Conservation (phyloP, 2,329 filamentous ascomycete genomes). For the Xylaria sp. region DNA sequence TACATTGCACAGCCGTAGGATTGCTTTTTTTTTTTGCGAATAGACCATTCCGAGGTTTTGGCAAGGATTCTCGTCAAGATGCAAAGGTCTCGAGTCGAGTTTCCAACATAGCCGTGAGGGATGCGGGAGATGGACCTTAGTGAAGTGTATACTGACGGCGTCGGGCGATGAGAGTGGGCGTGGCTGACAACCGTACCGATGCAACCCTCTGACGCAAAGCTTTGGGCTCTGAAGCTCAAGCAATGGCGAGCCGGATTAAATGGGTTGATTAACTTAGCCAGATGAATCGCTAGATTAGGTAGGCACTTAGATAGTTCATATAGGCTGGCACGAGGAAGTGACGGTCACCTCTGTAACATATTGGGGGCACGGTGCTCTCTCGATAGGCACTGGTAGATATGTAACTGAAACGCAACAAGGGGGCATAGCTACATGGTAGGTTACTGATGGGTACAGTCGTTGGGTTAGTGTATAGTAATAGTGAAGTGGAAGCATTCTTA, state of each 20-base stretch:
- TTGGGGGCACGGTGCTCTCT: not conserved
- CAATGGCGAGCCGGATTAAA: not conserved
- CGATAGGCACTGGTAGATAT: not conserved
- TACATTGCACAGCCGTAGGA: too few species aligned
- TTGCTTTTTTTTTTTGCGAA: too few species aligned
- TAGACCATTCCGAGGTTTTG: constrained; percentile 3
- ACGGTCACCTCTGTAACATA: not conserved
- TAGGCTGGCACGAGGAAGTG: not conserved
- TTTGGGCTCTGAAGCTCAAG: not conserved
- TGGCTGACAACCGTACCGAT: not conserved
- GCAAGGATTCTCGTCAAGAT: constrained; percentile 26
- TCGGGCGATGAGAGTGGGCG: not conserved
- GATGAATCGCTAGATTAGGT: not conserved
- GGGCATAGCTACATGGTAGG: not conserved
- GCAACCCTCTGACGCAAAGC: constrained; percentile 18
- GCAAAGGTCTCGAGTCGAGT: constrained; percentile 14
- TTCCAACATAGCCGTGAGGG: not conserved
- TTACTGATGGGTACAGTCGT: not conserved
- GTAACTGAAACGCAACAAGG: not conserved
- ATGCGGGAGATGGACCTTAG: not conserved
- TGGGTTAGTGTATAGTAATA: too few species aligned
- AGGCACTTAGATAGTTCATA: not conserved
- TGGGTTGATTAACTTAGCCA: not conserved
- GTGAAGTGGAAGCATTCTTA: too few species aligned
- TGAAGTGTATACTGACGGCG: too few species aligned